These are phyloP conservation scores for Hypoxylon sp. DNA, from an alignment of 2,329 filamentous ascomycete species.

Conservation along the genomic window DNA sequence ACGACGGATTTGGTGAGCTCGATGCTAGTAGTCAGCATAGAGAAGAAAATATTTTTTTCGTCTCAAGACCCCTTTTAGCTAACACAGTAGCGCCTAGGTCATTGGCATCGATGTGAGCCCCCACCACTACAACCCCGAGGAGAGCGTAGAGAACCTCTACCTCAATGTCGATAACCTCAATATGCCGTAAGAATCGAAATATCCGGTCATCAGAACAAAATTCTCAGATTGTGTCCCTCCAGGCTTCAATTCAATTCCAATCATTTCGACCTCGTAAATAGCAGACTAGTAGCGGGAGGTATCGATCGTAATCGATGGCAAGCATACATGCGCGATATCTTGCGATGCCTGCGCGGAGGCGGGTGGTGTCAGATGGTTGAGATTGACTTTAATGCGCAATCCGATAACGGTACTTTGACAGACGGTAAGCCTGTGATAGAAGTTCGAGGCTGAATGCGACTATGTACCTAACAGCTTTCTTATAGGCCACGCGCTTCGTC, in stretches of 20 bases:
- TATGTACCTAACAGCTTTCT: constrained; percentile 32
- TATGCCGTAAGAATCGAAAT: constrained; percentile 62
- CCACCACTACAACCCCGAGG: constrained; percentile 70
- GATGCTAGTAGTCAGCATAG: constrained; percentile 18
- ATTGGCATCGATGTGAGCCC: constrained; percentile 80
- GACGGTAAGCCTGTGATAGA: constrained; percentile 62
- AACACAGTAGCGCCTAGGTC: constrained; percentile 64
- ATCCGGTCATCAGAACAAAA: constrained; percentile 17
- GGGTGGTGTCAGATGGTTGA: constrained; percentile 95
- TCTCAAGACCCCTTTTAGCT: constrained; percentile 26
- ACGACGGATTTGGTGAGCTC: constrained; percentile 25
- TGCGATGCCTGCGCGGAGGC: constrained; percentile 77
- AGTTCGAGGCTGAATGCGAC: constrained; percentile 1
- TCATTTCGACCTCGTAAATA: constrained; percentile 88
- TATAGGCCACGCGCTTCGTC: constrained; percentile 73
- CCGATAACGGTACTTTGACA: constrained; percentile 83
- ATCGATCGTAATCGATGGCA: constrained; percentile 81
- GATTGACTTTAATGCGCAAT: constrained; percentile 87
- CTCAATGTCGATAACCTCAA: constrained; percentile 82
- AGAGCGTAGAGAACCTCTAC: constrained; percentile 75
- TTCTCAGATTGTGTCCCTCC: constrained; percentile 32
- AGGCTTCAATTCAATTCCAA: constrained; percentile 70
- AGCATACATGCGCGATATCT: constrained; percentile 82
- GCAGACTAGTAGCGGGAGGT: constrained; percentile 78
- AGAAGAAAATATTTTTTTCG: constrained; percentile 9